phyloP scores from a whole-genome alignment of 2,329 filamentous ascomycete species.

The Mariannaea elegans region DNA sequence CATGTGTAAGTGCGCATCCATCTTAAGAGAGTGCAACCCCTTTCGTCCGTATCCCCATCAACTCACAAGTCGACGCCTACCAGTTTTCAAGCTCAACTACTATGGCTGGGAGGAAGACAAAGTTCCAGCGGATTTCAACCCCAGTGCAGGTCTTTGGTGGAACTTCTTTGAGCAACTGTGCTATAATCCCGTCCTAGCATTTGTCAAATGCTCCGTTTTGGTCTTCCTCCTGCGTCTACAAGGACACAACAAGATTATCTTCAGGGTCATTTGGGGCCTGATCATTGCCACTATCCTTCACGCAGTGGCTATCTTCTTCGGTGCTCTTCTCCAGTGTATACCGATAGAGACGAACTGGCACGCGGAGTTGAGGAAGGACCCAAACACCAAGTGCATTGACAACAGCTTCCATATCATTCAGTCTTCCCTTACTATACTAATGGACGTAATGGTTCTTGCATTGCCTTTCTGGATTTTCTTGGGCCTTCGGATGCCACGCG shows the following conservation, averaged over 20 bases:
- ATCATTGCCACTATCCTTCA: slow-evolving; percentile 44
- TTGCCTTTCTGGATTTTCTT: slow-evolving; percentile 53
- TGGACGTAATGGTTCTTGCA: slow-evolving; percentile 50
- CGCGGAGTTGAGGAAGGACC: slow-evolving; percentile 26
- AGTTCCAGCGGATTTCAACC: slow-evolving; percentile 32
- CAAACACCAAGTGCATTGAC: slow-evolving; percentile 46
- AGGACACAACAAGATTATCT: slow-evolving; percentile 48
- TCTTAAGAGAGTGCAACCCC: not conserved
- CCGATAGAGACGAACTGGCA: slow-evolving; percentile 48
- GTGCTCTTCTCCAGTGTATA: slow-evolving; percentile 51
- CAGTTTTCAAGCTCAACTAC: slow-evolving; percentile 46
- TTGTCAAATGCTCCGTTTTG: slow-evolving; percentile 56
- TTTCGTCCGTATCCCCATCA: not conserved
- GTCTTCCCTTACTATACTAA: slow-evolving; percentile 51
- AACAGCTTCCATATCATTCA: slow-evolving; percentile 45
- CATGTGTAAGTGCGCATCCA: slow-evolving; percentile 34
- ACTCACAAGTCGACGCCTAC: accelerated
- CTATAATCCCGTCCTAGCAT: slow-evolving; percentile 56
- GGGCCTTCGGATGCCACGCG: slow-evolving; percentile 48
- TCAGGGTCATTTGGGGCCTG: slow-evolving; percentile 39
- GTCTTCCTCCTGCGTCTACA: slow-evolving; percentile 55
- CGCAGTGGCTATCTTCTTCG: slow-evolving; percentile 48
- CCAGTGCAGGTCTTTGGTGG: slow-evolving; percentile 40
- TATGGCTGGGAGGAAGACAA: slow-evolving; percentile 39
- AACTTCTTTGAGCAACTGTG: slow-evolving; percentile 52